These are phyloP conservation scores for Mastigamoeba balamuthi DNA, from an alignment of 78 protist genomes.

Conservation along the genomic window DNA sequence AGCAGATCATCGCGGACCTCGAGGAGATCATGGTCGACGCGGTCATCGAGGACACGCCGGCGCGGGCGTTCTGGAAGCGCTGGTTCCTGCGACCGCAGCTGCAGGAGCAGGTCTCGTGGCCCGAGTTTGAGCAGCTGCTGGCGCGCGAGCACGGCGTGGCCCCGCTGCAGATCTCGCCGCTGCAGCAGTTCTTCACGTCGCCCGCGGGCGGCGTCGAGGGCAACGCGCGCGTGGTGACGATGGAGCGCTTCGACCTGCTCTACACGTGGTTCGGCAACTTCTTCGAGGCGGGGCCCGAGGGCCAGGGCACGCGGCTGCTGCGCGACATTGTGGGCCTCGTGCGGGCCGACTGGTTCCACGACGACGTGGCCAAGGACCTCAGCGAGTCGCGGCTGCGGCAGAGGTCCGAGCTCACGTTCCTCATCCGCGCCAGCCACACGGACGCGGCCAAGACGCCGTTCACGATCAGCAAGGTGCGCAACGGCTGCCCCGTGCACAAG, in stretches of 20 bases:
- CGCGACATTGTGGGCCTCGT: background rate
- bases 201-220: slow-evolving; percentile 9
- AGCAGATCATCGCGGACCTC: background rate
- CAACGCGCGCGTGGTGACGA: slow-evolving; percentile 12
- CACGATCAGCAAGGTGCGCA: slow-evolving; percentile 22
- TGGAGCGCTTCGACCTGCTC: slow-evolving; percentile 39
- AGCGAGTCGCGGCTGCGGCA: background rate
- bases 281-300: background rate
- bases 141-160: too few relatives aligned
- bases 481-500: slow-evolving; percentile 27
- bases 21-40: background rate
- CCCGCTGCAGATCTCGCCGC: too few relatives aligned
- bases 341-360: background rate
- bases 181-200: too few relatives aligned
- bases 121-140: too few relatives aligned
- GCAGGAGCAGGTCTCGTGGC: too few relatives aligned
- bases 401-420: background rate
- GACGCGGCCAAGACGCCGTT: slow-evolving; percentile 42
- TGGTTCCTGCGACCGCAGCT: too few relatives aligned
- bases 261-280: slow-evolving; percentile 48
- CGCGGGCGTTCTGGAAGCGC: background rate
- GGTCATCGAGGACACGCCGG: background rate
- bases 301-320: background rate
- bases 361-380: background rate
- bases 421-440: background rate